Evolutionary conservation across 2,329 filamentous ascomycete species (phyloP).

Genomic region (Truncatella angustata): DNA sequence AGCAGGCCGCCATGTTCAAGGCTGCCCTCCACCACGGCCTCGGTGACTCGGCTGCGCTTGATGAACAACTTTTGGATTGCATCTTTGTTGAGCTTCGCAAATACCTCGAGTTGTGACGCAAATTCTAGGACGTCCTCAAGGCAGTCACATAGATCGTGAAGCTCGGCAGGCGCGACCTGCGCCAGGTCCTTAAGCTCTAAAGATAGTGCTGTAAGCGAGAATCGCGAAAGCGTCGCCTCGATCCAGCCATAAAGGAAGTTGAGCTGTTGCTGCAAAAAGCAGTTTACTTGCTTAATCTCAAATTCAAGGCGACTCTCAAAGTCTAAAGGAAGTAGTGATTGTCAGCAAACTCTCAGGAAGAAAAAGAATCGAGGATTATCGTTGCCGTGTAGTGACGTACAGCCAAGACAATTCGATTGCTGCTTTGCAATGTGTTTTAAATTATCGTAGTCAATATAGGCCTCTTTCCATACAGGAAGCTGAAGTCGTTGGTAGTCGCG

Average conservation of each 20-base stretch:
- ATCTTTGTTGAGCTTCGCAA: constrained; percentile 8
- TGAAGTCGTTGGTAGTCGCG: constrained; percentile 9
- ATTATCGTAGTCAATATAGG: constrained; percentile 12
- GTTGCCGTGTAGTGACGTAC: neutral
- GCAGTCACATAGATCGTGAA: constrained; percentile 7
- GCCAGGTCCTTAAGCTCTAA: neutral
- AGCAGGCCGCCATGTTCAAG: neutral
- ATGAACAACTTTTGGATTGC: constrained; percentile 7
- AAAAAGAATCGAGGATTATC: neutral
- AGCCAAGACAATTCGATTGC: neutral
- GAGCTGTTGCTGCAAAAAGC: constrained; percentile 7
- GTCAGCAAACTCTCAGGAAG: constrained; percentile 4
- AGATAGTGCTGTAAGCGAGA: neutral
- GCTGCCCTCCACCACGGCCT: neutral
- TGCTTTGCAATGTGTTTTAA: constrained; percentile 11
- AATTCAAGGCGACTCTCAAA: neutral
- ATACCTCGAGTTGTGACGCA: constrained; percentile 4
- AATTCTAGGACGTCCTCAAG: constrained; percentile 7
- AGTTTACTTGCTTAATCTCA: constrained; percentile 1
- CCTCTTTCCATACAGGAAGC: constrained; percentile 10
- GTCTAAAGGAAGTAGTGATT: constrained; percentile 1
- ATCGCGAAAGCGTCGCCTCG: neutral
- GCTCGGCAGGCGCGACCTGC: constrained; percentile 4
- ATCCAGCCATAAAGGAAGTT: constrained; percentile 8
- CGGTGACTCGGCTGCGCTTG: neutral